Evolutionary conservation across 225 moss, liverwort and hornwort species (phyloP), one percentile per base, ranked within the genome.

Genomic region (Sphagnum tenellum): DNA sequence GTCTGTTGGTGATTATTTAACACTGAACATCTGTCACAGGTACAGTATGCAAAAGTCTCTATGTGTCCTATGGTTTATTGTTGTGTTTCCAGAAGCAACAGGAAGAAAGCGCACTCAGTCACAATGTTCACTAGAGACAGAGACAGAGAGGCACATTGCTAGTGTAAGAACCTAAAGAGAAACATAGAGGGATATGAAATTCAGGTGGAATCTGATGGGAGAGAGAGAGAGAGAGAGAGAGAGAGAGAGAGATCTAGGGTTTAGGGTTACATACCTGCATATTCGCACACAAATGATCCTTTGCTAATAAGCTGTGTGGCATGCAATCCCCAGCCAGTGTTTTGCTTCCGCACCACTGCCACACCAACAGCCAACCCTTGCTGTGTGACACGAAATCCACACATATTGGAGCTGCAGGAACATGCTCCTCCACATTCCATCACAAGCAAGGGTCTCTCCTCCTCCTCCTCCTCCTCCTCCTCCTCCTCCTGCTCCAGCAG

Each of bases 231-330:
- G 29, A 29, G 29, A 29, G 29, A 29, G 29, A 29, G 29, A 29
- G 29, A 29, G 29, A 29, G 29, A 29, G 29, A 29, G 29, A 29
- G 29, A 29, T 29, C 29, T 29, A 29, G 29, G 29, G 29, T 29
- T 29, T 57, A 44, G 46, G 13, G 45, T 64, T 4, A 47, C 65
- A 55, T 50, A 86, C 85, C 85, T 59, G 74, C 86, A 58, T 95
- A 91, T 71, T 95, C 94, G 64, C 94, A 95, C 5, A 95, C 84
- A 61, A 91, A 95, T 2, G 78, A 79, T 50, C 94, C 94, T 73
- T 76, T 71, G 64, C 50, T 63, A 72, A 95, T 79, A 47, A 75
- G 70, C 58, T 91, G 91, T 57, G 74, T 71, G 68, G 89, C 80
- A 55, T 75, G 80, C 64, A 95, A 79, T 49, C 88, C 77, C 91